Base-by-base conservation (phyloP, 2,329 filamentous ascomycete genomes). In the Talaromyces rugulosus region DNA sequence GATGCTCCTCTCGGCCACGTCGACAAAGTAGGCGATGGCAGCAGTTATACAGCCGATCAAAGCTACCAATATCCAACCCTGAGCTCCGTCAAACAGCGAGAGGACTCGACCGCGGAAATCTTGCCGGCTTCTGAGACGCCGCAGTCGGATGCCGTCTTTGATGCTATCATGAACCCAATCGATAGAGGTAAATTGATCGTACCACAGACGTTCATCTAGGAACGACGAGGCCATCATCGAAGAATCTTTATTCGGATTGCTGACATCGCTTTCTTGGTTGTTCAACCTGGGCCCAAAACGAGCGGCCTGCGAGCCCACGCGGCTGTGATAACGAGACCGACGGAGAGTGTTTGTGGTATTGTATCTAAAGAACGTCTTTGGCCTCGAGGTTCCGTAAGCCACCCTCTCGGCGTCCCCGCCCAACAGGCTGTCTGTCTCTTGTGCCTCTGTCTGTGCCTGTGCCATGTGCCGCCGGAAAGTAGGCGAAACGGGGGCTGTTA, bases 91-190 rank as follows among this genome's bases (percentile, higher is more conserved):
- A 63, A 95, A 90, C 70, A 90, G 83, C 1, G 91, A 85, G 53
- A 86, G 80, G 14, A 96, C 68, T 55, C 90, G 87, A n/a, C 94
- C 94, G 72, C 89, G 88, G 64, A 96, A 84, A 77, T 94, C 95
- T 74, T 89, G 96, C 56, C 92, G 84, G 69, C 85, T 88, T 56
- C 92, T 87, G 44, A 99, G 82, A 59, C 88, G 88, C 74, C 96
- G 95, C 56, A 96, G 87, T 30, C 95, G 90, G 69, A 92, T 91
- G 9, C 93, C 92, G 77, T 98, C 95, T 70, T 92, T 91, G 68
- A 99, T 97, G 74, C 90, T 93, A 76, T 99, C 95, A 73, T 96
- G 94, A 0, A 99, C 93, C 95, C 95, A 99, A 75, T 99, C 94
- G 60, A 92, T 97, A 6, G 91, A 96, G 5, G 92, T 96, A 71